Conservation (phyloP, 768 basidiomycete species). For the Auricularia heimuer region DNA sequence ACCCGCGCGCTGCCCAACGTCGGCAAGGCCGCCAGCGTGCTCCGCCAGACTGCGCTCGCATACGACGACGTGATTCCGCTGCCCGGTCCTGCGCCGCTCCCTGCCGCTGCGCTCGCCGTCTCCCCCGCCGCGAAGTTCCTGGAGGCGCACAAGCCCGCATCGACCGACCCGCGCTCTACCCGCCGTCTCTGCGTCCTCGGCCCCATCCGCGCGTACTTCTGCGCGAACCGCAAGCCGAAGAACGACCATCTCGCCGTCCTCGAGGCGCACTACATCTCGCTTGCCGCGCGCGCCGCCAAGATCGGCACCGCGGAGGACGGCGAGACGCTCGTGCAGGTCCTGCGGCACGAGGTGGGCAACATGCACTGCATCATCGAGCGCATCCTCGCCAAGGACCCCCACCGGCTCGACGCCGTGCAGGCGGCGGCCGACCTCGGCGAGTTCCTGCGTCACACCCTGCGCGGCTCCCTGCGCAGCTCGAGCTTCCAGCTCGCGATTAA, state of each 20-base stretch:
- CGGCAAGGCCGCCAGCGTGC: background rate
- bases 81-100: background rate
- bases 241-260: background rate
- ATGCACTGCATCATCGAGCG: conserved; percentile 1
- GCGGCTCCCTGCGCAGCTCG: background rate
- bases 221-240: background rate
- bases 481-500: background rate
- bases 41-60: background rate
- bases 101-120: background rate
- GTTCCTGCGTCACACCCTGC: background rate
- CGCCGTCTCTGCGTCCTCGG: background rate
- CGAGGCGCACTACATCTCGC: background rate
- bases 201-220: background rate
- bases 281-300: background rate
- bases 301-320: background rate
- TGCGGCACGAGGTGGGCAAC: background rate
- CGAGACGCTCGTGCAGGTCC: background rate
- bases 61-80: background rate
- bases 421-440: background rate
- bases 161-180: background rate
- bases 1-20: background rate
- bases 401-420: background rate
- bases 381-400: background rate
- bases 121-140: background rate
- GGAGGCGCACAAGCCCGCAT: background rate